A percentile compares a stretch with the other conserved stretches of the same genome.
These are phyloP conservation scores for Fusarium anthophilum DNA, from an alignment of 2,329 filamentous ascomycete species.

Conservation along the genomic window DNA sequence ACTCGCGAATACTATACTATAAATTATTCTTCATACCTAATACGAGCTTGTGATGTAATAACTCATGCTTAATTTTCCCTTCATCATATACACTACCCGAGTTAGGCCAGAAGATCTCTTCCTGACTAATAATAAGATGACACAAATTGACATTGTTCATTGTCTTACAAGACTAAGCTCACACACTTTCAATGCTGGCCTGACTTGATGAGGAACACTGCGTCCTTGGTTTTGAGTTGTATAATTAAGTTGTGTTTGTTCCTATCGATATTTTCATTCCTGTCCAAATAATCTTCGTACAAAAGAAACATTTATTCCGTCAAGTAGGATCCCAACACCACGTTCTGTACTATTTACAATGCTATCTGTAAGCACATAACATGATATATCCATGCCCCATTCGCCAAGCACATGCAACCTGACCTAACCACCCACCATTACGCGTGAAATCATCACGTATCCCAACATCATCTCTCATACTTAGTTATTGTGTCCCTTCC, in stretches of 20 bases:
- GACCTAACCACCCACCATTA: conserved; percentile 18
- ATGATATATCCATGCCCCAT: conserved; percentile 37
- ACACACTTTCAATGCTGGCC: background rate
- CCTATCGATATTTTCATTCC: background rate
- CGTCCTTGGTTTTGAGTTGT: background rate
- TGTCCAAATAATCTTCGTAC: background rate
- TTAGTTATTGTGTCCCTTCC: conserved; percentile 22
- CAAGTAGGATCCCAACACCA: conserved; percentile 24
- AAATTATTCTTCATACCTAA: too few species aligned
- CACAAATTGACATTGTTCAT: background rate
- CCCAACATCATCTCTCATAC: conserved; percentile 26
- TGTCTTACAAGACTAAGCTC: background rate
- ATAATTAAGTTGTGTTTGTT: background rate
- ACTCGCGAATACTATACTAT: too few species aligned
- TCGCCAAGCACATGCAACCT: conserved; percentile 32
- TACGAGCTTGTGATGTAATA: background rate
- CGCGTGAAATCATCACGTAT: conserved; percentile 32
- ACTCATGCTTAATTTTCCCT: too few species aligned
- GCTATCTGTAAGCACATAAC: conserved; percentile 34
- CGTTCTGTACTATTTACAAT: conserved; percentile 33
- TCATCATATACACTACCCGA: background rate
- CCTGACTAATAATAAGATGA: background rate
- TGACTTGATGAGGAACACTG: background rate
- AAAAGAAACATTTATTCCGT: conserved; percentile 13
- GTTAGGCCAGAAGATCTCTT: background rate